These are phyloP conservation scores for Pyricularia grisea DNA, from an alignment of 2,329 filamentous ascomycete genomes.

Conservation along the genomic window DNA sequence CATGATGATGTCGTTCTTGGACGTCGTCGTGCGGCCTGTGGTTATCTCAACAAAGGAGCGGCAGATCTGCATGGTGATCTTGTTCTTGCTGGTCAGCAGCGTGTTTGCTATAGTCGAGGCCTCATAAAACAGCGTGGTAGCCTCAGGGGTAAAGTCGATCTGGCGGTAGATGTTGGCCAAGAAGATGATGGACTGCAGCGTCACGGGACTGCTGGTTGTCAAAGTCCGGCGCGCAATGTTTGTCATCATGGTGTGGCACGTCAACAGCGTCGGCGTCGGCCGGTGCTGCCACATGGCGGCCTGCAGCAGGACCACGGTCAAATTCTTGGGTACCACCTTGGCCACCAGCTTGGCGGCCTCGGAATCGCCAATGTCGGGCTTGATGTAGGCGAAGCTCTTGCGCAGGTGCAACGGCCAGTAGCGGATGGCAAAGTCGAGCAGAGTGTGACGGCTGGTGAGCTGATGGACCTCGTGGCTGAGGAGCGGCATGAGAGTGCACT, in stretches of 20 bases:
- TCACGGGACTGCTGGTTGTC: neutral
- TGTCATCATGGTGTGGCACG: neutral
- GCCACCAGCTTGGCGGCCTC: neutral
- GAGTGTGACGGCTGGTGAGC: neutral
- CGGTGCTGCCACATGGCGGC: neutral
- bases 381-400: neutral
- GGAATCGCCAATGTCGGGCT: neutral
- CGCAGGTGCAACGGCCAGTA: neutral
- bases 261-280: neutral
- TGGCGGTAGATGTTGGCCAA: neutral
- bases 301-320: neutral
- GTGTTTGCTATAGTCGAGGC: neutral
- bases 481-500: neutral
- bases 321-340: neutral
- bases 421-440: neutral
- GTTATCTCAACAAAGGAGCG: neutral
- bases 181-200: neutral
- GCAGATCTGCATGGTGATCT: neutral
- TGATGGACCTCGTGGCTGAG: neutral
- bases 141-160: neutral
- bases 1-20: neutral
- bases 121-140: neutral
- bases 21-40: neutral
- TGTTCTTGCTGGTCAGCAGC: neutral
- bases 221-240: neutral